Base-by-base conservation (phyloP, 352 stramenopile species). In the Phytophthora meadii region DNA sequence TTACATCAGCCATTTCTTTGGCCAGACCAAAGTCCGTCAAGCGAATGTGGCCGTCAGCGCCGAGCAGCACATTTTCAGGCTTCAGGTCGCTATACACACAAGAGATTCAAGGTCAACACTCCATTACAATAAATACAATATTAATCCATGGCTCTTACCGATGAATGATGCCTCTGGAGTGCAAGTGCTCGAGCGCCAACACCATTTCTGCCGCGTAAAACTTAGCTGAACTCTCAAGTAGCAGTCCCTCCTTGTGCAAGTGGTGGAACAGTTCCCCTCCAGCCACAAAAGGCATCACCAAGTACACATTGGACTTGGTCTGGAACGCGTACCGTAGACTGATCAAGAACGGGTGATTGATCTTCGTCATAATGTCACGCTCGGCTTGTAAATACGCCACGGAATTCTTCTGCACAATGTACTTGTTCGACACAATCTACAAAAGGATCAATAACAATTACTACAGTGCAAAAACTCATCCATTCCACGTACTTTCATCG, bases 141-240 rank as follows among this genome's bases (percentile, higher is more conserved):
- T 5, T 34, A 48, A 28, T 41, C 4, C 30, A 36, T 36, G 30
- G 30, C 8, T 14, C 30, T 19, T 70, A 84, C 80, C 83, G 78
- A 52, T 95, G 85, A 65, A 95, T 93, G 48, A 95, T 93, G 32
- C 87, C 85, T 42, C 73, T 76, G 2, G 72, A 74, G 57, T 95
- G 87, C 17, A 95, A 74, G 44, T 93, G 82, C 58, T 93, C 84
- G 1, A 95, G 68, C 22, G 85, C 87, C 12, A 95, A 65, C 17
- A 95, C 86, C 69, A 95, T 94, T 54, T 95, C 87, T 5, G 87
- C 85, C 2, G 86, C 85, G 67, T 95, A 94, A 45, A 94, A 94
- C 37, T 84, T 89, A 17, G 86, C 86, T 10, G 84, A 82, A 34
- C 77, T 82, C 73, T 92, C 82, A 4, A 90, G 70, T 22, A 92